These are phyloP conservation scores for Schizosaccharomyces lindneri DNA, from an alignment of 805 yeast genomes.

Conservation along the genomic window DNA sequence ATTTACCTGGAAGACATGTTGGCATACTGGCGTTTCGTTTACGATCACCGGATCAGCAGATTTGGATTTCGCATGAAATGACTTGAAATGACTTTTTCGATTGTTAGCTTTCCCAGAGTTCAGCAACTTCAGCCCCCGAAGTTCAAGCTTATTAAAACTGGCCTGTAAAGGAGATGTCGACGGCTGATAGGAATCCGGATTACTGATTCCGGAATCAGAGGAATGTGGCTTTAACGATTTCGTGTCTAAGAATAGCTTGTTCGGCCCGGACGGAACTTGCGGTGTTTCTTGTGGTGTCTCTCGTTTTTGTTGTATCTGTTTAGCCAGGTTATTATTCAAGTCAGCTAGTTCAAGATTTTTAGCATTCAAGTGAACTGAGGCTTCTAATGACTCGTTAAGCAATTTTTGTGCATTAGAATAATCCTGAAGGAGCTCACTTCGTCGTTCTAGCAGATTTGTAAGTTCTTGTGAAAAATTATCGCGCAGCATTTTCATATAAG, in stretches of 20 bases:
- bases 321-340: constrained; percentile 16
- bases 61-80: not conserved
- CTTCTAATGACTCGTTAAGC: constrained; percentile 12
- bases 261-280: not conserved
- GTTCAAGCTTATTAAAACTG: not conserved
- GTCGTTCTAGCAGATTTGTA: constrained; percentile 12
- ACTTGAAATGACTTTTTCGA: not conserved
- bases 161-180: no score
- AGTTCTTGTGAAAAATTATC: constrained; percentile 13
- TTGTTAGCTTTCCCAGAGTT: not conserved
- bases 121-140: not conserved
- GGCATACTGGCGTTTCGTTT: not conserved
- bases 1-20: not conserved
- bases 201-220: no score
- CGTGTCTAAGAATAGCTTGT: no score
- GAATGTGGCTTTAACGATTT: no score
- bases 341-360: constrained; percentile 17
- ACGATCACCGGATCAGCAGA: not conserved
- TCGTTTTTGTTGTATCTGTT: constrained; percentile 7
- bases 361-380: constrained; percentile 12
- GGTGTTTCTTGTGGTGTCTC: not conserved
- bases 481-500: not conserved
- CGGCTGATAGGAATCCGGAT: no score
- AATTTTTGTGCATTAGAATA: constrained; percentile 10
- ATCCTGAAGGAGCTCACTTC: constrained; percentile 13